Evolutionary conservation across 2,329 filamentous ascomycete genomes (phyloP).

Genomic region (Fusarium pseudograminearum): DNA sequence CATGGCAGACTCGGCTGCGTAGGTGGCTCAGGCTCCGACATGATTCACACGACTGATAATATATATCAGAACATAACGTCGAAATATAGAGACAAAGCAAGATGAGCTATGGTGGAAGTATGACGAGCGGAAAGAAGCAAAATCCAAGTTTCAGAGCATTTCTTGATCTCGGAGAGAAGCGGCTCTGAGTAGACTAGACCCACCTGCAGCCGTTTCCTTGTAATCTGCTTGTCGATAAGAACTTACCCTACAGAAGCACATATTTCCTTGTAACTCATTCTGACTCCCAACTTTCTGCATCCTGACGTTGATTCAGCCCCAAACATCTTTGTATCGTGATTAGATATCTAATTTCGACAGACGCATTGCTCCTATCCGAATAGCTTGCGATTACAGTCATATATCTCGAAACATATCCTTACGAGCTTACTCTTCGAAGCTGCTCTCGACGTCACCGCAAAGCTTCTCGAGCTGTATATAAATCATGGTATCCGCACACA

Average conservation of each 20-base stretch:
- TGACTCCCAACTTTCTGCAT: not conserved
- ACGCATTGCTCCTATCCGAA: not conserved
- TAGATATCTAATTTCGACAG: not conserved
- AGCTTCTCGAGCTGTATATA: constrained; percentile 2
- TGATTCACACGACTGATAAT: constrained; percentile 5
- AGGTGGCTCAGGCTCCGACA: constrained; percentile 45
- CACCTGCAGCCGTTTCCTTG: constrained; percentile 37
- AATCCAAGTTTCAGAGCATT: constrained; percentile 22
- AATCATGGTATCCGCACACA: constrained; percentile 56
- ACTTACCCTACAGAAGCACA: not conserved
- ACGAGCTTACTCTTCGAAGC: not conserved
- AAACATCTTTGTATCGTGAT: not conserved
- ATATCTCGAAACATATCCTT: not conserved
- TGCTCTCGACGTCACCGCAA: constrained; percentile 18
- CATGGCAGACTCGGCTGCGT: constrained; percentile 72
- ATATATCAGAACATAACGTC: not conserved
- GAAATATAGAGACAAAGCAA: not conserved
- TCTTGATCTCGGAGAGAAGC: constrained; percentile 28
- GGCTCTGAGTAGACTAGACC: constrained; percentile 29
- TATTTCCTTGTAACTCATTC: not conserved
- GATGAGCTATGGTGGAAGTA: not conserved
- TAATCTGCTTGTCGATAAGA: constrained; percentile 1
- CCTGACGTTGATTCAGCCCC: not conserved
- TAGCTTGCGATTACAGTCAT: not conserved
- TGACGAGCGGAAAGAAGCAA: not conserved